Evolutionary conservation across 441 rosid species (phyloP).

Genomic region (Aleurites moluccanus): DNA sequence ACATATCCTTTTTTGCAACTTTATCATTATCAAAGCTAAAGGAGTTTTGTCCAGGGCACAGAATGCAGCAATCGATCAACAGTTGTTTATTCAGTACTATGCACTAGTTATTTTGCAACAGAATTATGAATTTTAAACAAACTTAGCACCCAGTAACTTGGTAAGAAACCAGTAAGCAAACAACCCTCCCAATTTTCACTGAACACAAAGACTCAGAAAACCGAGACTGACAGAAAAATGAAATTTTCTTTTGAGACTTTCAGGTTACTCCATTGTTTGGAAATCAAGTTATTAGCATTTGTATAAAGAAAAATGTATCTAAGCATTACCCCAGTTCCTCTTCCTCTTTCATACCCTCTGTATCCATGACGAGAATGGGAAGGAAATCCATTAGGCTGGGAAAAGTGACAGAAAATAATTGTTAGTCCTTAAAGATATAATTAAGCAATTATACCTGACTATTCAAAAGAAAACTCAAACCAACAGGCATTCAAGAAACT

Average conservation of each 20-base stretch:
- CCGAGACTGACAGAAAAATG: background rate
- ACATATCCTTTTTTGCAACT: no score
- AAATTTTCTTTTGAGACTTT: background rate
- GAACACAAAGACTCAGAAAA: no score
- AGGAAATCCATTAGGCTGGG: constrained; percentile 66
- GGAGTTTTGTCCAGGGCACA: background rate
- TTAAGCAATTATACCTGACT: background rate
- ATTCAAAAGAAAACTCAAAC: background rate
- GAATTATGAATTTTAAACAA: no score
- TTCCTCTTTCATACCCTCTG: constrained; percentile 75
- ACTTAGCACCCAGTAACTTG: background rate
- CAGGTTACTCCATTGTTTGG: background rate
- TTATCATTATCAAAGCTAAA: background rate
- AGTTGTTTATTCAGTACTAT: background rate
- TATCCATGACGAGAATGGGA: constrained; percentile 51
- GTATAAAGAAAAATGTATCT: background rate
- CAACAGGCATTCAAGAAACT: no score
- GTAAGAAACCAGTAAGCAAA: background rate
- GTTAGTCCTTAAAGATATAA: background rate
- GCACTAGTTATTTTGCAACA: background rate
- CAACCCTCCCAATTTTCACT: background rate
- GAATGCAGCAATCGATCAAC: background rate
- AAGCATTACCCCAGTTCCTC: constrained; percentile 70
- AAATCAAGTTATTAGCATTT: background rate
- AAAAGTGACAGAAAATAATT: background rate